These are phyloP conservation scores for Leccinellum luteum DNA, from an alignment of 768 basidiomycete genomes.

Conservation along the genomic window DNA sequence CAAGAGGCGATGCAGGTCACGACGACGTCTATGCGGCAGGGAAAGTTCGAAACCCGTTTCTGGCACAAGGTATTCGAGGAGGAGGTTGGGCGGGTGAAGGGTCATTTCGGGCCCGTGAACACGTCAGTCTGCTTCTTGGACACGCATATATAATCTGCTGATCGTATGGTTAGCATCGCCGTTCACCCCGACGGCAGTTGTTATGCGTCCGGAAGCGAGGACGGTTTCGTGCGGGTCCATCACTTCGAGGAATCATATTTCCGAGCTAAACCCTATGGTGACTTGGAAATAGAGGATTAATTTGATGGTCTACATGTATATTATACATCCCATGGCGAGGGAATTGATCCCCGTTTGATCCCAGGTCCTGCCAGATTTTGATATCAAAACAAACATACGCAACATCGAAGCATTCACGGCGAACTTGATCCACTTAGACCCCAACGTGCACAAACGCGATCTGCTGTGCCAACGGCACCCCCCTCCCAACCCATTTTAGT, in stretches of 20 bases:
- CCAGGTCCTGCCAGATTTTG: not conserved
- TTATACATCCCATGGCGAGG: slow-evolving; percentile 2
- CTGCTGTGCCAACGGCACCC: slow-evolving; percentile 21
- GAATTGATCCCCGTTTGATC: slow-evolving; percentile 12
- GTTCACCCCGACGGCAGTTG: slow-evolving; percentile 84
- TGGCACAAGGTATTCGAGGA: slow-evolving; percentile 98
- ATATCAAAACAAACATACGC: not conserved
- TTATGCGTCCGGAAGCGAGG: slow-evolving; percentile 95
- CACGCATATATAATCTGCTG: not conserved
- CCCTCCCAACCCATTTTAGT: slow-evolving; percentile 9
- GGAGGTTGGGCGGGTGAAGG: slow-evolving; percentile 95
- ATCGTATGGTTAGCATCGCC: slow-evolving; percentile 62
- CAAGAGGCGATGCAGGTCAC: slow-evolving; percentile 98
- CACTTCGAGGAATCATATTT: slow-evolving; percentile 96
- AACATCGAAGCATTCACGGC: not conserved
- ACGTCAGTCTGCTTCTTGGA: slow-evolving; percentile 58
- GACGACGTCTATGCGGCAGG: slow-evolving; percentile 89
- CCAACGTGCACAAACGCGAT: slow-evolving; percentile 32
- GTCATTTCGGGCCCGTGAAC: slow-evolving; percentile 95
- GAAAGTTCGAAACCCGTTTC: slow-evolving; percentile 97
- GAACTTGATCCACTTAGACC: slow-evolving; percentile 9
- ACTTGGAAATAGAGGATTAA: slow-evolving; percentile 71
- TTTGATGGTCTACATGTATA: not conserved
- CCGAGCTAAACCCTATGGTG: slow-evolving; percentile 87
- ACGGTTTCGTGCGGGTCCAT: slow-evolving; percentile 89